Conservation (phyloP, 495 filamentous ascomycete genomes). For the Neurospora sp. region DNA sequence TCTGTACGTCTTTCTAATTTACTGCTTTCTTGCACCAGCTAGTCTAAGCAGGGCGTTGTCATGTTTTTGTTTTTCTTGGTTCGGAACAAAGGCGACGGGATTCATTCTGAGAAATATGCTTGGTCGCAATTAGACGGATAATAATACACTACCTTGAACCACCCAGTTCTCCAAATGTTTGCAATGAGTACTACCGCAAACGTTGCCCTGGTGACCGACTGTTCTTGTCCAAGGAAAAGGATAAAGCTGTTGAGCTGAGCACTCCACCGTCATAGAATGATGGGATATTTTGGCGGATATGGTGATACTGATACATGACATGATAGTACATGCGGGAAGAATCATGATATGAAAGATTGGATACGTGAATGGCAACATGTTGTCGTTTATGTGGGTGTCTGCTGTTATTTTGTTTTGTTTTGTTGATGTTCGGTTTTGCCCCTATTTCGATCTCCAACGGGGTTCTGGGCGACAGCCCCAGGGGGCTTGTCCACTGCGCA, state of each 20-base stretch:
- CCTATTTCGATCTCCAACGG: background rate
- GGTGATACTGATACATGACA: background rate
- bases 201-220: background rate
- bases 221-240: background rate
- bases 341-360: background rate
- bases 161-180: background rate
- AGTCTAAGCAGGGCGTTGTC: background rate
- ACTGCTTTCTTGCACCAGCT: background rate
- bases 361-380: background rate
- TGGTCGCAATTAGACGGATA: background rate
- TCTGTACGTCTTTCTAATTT: background rate
- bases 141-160: background rate
- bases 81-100: background rate
- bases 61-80: background rate
- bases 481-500: background rate
- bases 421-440: background rate
- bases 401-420: background rate
- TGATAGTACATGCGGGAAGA: no score
- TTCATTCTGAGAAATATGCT: background rate
- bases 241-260: background rate
- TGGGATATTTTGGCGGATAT: background rate
- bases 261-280: background rate
- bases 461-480: background rate
- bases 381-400: background rate
- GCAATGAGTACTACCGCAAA: background rate